Percentiles rank a stretch among this genome's conserved stretches.
These are phyloP conservation scores for Mrakia blollopis DNA, from an alignment of 768 basidiomycete species.

Conservation along the genomic window DNA sequence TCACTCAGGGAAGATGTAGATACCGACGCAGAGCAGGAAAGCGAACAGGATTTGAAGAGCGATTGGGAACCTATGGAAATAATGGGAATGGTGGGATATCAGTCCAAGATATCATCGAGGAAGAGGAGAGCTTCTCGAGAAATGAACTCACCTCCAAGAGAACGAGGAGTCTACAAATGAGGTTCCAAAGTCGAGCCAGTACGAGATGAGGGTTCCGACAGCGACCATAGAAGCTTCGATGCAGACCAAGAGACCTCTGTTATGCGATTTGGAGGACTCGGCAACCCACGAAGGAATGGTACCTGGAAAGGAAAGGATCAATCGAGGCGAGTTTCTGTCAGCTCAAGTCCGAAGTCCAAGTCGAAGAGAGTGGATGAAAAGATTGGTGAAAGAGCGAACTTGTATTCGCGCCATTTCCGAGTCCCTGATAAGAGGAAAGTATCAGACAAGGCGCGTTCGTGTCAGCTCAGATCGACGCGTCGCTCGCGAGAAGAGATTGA, in stretches of 20 bases:
- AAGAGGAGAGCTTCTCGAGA: no score
- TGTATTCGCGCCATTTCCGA: no score
- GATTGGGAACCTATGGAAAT: constrained; percentile 43
- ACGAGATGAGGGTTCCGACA: constrained; percentile 45
- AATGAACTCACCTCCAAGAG: constrained; percentile 43
- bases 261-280: constrained; percentile 50
- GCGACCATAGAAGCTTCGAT: constrained; percentile 50
- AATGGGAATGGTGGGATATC: no score
- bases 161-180: constrained; percentile 46
- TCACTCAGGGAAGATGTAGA: constrained; percentile 45
- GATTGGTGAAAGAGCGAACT: no score
- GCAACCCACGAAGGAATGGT: constrained; percentile 52
- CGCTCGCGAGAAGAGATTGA: neutral
- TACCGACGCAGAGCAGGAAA: constrained; percentile 44
- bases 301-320: no score
- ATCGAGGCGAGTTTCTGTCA: no score
- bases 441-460: neutral
- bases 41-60: constrained; percentile 50
- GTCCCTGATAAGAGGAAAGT: no score
- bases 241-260: constrained; percentile 50
- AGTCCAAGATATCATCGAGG: no score
- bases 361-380: no score
- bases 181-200: constrained; percentile 50
- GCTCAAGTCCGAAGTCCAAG: no score
- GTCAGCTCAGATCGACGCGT: neutral